Evolutionary conservation across 768 basidiomycete species (phyloP), one percentile per base, ranked within the genome.

Genomic region (Dictyophora rubrovolvata): DNA sequence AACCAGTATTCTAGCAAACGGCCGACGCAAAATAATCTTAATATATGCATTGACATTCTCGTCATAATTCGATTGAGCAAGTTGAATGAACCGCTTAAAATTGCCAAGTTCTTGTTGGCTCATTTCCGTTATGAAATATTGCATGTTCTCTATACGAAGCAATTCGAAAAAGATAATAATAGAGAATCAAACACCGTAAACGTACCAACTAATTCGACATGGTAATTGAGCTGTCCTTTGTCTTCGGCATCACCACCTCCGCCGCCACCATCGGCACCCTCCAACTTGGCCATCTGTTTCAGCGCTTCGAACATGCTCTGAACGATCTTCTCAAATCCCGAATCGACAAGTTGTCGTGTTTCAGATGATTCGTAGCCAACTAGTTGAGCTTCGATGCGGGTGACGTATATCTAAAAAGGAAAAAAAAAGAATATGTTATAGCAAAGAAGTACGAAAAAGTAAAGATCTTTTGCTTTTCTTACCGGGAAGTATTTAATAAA

Each of bases 211-310:
- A 98, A 77, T 66, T 95, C 87, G 64, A 97, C 91, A 68, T 96
- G 93, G 63, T 92, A 96, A 70, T 97, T 97, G 55, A 98, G 79
- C 67, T 95, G 93, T 0, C 93, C 93, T 71, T 98, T 98, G 70
- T 93, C 94, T 67, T 98, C 95, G 8, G 36, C 36, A 37, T 37
- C 36, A 0, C 83, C n/a, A n/a, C n/a, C n/a, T n/a, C n/a, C n/a
- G n/a, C n/a, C n/a, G n/a, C n/a, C n/a, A n/a, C n/a, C n/a, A n/a
- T n/a, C 88, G 58, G 90, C 91, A 0, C 91, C 89, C 59, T 93
- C 88, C 78, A 95, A 74, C 70, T 96, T 98, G 11, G 94, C 95
- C 82, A 98, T 91, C 61, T 94, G 93, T 71, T 93, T 93, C 62
- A 98, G 70, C 14, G 84, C 87, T 49, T 92, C 93, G 67, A 98